Percentiles rank a stretch among this genome's conserved stretches.
phyloP scores from a whole-genome alignment of 176 grass and related monocot genomes.

The Aechmea fasciata region DNA sequence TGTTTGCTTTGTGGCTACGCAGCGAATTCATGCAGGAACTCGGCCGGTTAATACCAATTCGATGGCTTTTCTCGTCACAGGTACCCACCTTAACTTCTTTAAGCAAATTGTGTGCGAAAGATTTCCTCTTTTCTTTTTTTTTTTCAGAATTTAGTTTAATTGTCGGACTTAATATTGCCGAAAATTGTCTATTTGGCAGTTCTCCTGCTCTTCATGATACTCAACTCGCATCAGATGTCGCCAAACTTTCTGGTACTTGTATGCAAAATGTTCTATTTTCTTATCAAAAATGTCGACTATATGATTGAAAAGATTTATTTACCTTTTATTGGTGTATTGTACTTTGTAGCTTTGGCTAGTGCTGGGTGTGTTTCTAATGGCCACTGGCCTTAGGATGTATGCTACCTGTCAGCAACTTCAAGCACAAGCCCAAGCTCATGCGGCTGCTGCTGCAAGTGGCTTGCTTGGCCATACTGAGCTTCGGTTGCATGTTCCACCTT shows the following conservation, averaged over 20 bases:
- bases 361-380: conserved; percentile 77
- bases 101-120: conserved; percentile 8
- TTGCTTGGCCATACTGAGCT: conserved; percentile 78
- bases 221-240: conserved; percentile 95
- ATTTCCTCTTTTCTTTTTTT: neutral
- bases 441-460: conserved; percentile 45
- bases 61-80: conserved; percentile 83
- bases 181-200: conserved; percentile 33
- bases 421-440: conserved; percentile 63
- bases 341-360: conserved; percentile 70
- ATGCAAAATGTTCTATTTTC: neutral
- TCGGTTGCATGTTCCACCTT: conserved; percentile 70
- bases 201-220: conserved; percentile 84
- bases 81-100: conserved; percentile 26
- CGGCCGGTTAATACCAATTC: conserved; percentile 74
- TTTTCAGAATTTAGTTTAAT: neutral
- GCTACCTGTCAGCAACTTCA: conserved; percentile 88
- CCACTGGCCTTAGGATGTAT: conserved; percentile 81
- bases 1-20: neutral
- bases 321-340: too few relatives aligned
- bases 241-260: conserved; percentile 60
- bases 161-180: conserved; percentile 1
- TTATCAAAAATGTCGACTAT: neutral
- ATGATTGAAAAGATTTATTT: neutral
- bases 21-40: conserved; percentile 69